These are phyloP conservation scores for Periconia sp. DNA, from an alignment of 2,329 filamentous ascomycete genomes.

Conservation along the genomic window DNA sequence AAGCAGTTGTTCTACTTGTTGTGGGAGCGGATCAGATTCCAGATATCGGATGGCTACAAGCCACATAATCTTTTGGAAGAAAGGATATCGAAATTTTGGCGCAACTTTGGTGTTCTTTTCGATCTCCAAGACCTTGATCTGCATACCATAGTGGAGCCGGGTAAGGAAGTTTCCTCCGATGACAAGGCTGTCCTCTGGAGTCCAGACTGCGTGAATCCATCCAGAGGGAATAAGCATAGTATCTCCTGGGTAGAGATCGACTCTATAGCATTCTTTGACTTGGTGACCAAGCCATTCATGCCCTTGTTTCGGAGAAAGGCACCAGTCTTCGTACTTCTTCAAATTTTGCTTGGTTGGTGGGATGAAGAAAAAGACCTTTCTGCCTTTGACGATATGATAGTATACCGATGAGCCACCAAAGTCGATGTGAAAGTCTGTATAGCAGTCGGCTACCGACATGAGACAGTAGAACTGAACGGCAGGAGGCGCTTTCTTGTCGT, in stretches of 20 bases:
- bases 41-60: constrained; percentile 69
- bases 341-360: constrained; percentile 71
- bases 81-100: constrained; percentile 70
- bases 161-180: constrained; percentile 76
- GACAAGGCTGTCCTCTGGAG: constrained; percentile 71
- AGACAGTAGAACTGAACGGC: constrained; percentile 73
- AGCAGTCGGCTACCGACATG: constrained; percentile 74
- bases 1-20: constrained; percentile 61
- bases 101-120: constrained; percentile 72
- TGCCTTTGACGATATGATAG: constrained; percentile 72
- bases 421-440: constrained; percentile 75
- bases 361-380: constrained; percentile 75
- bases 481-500: constrained; percentile 63
- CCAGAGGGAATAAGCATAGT: constrained; percentile 75
- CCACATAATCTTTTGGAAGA: constrained; percentile 74
- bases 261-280: constrained; percentile 70
- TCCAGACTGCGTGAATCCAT: constrained; percentile 77
- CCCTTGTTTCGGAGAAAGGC: constrained; percentile 69
- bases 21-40: constrained; percentile 67
- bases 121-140: constrained; percentile 69
- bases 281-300: constrained; percentile 69
- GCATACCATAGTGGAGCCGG: constrained; percentile 68
- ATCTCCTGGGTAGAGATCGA: constrained; percentile 70
- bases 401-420: constrained; percentile 75
- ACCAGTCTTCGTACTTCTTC: constrained; percentile 75